Evolutionary conservation across 1,139 yeast genomes (phyloP).

Genomic region (Kazachstania sp.): DNA sequence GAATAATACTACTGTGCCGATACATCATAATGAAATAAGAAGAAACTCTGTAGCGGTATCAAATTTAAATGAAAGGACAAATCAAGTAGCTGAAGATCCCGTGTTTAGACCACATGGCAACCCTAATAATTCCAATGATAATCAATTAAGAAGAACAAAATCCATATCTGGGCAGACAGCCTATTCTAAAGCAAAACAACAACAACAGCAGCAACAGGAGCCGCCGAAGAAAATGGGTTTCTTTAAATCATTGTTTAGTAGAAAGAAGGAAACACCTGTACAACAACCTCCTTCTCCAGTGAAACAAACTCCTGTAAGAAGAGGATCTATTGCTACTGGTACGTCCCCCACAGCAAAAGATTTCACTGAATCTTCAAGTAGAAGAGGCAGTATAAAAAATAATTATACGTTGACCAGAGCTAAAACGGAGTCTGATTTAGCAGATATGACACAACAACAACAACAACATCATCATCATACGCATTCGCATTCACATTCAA

Average conservation of each 20-base stretch:
- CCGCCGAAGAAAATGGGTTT: slow-evolving; percentile 31
- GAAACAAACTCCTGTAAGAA: neutral
- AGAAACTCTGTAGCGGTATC: neutral
- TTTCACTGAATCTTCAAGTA: neutral
- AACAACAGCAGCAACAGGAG: neutral
- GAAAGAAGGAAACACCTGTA: slow-evolving; percentile 12
- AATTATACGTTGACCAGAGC: slow-evolving; percentile 5
- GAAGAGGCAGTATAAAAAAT: neutral
- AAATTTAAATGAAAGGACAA: neutral
- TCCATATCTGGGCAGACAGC: slow-evolving; percentile 22
- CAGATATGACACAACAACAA: slow-evolving; percentile 5
- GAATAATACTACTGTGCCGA: neutral
- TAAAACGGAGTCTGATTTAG: slow-evolving; percentile 11
- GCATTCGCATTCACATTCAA: neutral
- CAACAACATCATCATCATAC: too few species aligned
- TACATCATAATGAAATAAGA: neutral
- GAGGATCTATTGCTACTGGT: neutral
- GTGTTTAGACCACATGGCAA: neutral
- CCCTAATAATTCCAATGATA: neutral
- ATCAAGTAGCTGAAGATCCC: neutral
- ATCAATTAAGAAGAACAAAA: slow-evolving; percentile 22
- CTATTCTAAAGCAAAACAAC: slow-evolving; percentile 1
- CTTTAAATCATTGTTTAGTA: slow-evolving; percentile 33
- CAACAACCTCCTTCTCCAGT: neutral
- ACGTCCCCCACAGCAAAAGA: neutral